Conservation (phyloP, 1,139 yeast species). For the Starmera stellimalicola region DNA sequence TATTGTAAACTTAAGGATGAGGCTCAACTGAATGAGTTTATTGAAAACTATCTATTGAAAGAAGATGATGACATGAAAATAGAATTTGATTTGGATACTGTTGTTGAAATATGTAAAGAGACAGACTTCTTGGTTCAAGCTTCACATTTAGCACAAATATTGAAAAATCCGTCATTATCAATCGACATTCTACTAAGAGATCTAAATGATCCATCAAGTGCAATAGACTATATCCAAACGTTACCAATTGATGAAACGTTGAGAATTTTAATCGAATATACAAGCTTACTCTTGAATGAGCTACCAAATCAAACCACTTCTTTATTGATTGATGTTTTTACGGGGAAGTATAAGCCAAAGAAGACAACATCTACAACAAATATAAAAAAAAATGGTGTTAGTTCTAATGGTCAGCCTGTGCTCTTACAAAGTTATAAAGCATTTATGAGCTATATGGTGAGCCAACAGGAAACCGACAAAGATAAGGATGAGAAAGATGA, state of each 20-base stretch:
- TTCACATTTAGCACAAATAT: slow-evolving; percentile 56
- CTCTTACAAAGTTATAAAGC: slow-evolving; percentile 59
- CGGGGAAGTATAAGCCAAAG: slow-evolving; percentile 64
- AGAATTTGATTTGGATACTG: slow-evolving; percentile 59
- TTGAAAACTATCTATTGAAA: slow-evolving; percentile 31
- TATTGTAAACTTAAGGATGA: slow-evolving; percentile 68
- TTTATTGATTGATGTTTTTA: slow-evolving; percentile 74
- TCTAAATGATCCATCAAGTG: slow-evolving; percentile 49
- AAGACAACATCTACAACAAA: slow-evolving; percentile 3
- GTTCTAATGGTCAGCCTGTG: slow-evolving; percentile 26
- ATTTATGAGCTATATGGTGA: slow-evolving; percentile 55
- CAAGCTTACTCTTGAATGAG: slow-evolving; percentile 54
- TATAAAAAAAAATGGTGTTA: slow-evolving; percentile 3
- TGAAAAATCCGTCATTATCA: slow-evolving; percentile 66
- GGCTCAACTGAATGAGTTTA: slow-evolving; percentile 49
- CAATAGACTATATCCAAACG: slow-evolving; percentile 60
- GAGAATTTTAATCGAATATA: slow-evolving; percentile 56
- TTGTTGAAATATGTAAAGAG: slow-evolving; percentile 69
- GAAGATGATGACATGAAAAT: slow-evolving; percentile 28
- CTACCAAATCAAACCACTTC: slow-evolving; percentile 80
- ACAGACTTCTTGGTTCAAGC: slow-evolving; percentile 67
- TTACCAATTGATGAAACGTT: slow-evolving; percentile 73
- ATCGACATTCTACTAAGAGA: slow-evolving; percentile 72
- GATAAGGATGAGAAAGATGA: slow-evolving; percentile 5
- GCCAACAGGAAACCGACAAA: background rate